Evolutionary conservation across 768 basidiomycete genomes (phyloP).

Genomic region (Saitozyma podzolica): DNA sequence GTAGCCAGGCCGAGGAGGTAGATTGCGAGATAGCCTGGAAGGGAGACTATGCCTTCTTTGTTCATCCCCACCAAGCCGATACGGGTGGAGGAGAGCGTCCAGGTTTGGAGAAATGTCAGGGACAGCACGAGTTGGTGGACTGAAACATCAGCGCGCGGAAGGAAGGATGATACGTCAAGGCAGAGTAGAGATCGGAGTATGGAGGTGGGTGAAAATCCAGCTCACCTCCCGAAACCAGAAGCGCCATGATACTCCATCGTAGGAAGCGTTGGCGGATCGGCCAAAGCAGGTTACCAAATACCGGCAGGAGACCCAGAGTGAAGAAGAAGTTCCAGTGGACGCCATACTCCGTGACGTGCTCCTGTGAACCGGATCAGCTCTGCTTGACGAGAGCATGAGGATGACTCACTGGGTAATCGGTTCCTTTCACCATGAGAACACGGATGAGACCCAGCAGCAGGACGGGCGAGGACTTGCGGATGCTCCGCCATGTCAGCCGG

Average conservation of each 20-base stretch:
- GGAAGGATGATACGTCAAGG: background rate
- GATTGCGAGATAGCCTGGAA: conserved; percentile 79
- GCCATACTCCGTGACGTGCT: conserved; percentile 95
- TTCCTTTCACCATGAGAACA: conserved; percentile 83
- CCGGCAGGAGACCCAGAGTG: conserved; percentile 77
- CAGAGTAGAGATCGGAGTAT: background rate
- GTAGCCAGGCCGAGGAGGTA: conserved; percentile 80
- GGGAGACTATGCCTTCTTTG: conserved; percentile 85
- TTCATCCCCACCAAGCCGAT: conserved; percentile 69
- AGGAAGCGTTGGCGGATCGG: conserved; percentile 61
- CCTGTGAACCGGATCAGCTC: conserved; percentile 56
- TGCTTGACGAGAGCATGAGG: background rate
- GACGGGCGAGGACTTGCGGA: conserved; percentile 67
- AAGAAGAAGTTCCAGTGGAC: conserved; percentile 99
- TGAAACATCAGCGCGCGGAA: conserved; percentile 44
- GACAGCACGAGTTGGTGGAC: conserved; percentile 72
- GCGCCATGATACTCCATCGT: conserved; percentile 65
- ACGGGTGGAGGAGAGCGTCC: conserved; percentile 68
- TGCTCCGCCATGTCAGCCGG: conserved; percentile 59
- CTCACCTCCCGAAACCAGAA: conserved; percentile 60
- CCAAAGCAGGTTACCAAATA: conserved; percentile 69
- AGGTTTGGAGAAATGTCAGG: conserved; percentile 60
- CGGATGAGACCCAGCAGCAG: conserved; percentile 72
- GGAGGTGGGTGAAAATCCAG: background rate
- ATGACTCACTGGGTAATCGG: conserved; percentile 79